Conservation (phyloP, 805 yeast species). For the Kodamaea jinghongensis region DNA sequence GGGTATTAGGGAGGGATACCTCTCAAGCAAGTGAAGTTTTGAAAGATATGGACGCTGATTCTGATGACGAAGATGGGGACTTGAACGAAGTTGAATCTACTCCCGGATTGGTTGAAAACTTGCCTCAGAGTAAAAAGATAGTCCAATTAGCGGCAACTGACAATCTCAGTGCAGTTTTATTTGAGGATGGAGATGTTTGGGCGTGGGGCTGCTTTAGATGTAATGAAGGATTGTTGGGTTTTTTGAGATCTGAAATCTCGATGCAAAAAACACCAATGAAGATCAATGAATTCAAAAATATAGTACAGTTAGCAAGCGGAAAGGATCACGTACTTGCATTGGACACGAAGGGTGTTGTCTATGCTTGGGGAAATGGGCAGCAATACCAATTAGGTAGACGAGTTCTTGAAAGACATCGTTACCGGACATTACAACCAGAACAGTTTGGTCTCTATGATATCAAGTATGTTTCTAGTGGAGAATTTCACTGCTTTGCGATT, state of each 20-base stretch:
- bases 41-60: conserved; percentile 58
- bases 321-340: conserved; percentile 88
- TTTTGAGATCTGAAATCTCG: conserved; percentile 54
- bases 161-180: conserved; percentile 77
- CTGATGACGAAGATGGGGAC: conserved; percentile 77
- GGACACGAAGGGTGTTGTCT: conserved; percentile 81
- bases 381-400: conserved; percentile 89
- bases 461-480: conserved; percentile 85
- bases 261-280: conserved; percentile 68
- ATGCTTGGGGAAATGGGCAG: conserved; percentile 97
- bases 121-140: conserved; percentile 56
- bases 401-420: conserved; percentile 73
- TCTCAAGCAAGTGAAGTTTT: conserved; percentile 58
- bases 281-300: conserved; percentile 58
- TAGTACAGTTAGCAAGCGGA: conserved; percentile 85
- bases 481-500: conserved; percentile 93
- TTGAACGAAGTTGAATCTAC: conserved; percentile 87
- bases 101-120: conserved; percentile 70
- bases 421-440: conserved; percentile 72
- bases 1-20: conserved; percentile 86
- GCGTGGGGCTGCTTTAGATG: conserved; percentile 98
- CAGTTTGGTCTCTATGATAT: conserved; percentile 80
- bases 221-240: conserved; percentile 89
- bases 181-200: conserved; percentile 81
- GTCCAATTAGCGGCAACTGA: conserved; percentile 91